Percentiles rank a stretch among this genome's conserved stretches.
Conservation (phyloP, 2,329 filamentous ascomycete genomes). For the Penicillium sp. region DNA sequence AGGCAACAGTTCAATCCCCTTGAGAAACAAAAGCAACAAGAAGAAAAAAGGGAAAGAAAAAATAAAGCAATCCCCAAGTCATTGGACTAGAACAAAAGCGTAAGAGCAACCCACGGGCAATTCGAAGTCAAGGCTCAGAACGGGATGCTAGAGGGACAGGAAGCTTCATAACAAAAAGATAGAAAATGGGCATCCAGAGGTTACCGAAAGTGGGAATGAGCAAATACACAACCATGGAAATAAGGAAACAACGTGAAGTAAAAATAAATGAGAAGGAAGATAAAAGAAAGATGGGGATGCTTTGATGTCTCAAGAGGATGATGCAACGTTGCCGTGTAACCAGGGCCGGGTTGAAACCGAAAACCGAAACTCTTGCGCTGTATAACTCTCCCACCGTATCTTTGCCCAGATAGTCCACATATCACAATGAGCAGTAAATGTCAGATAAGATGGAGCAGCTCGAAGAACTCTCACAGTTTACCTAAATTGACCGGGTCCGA, state of each 20-base stretch:
- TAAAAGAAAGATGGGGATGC: slow-evolving; percentile 12
- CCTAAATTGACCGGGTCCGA: slow-evolving; percentile 42
- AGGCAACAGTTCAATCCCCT: slow-evolving; percentile 4
- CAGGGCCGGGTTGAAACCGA: slow-evolving; percentile 10
- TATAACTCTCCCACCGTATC: slow-evolving; percentile 11
- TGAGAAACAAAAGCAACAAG: slow-evolving; percentile 18
- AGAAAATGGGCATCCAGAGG: slow-evolving; percentile 14
- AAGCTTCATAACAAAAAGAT: slow-evolving; percentile 2
- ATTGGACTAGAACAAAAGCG: slow-evolving; percentile 12
- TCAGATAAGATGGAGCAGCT: slow-evolving; percentile 3
- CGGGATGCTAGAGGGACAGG: slow-evolving; percentile 10
- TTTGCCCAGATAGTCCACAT: slow-evolving; percentile 18
- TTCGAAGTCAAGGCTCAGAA: slow-evolving; percentile 15
- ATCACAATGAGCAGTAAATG: slow-evolving; percentile 14
- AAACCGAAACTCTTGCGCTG: slow-evolving; percentile 9
- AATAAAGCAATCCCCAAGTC: neutral
- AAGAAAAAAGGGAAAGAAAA: slow-evolving; percentile 1
- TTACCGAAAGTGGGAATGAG: slow-evolving; percentile 19
- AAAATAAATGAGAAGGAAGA: neutral
- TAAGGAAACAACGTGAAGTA: neutral
- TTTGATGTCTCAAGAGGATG: slow-evolving; percentile 23
- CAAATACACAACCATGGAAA: slow-evolving; percentile 16
- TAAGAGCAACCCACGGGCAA: slow-evolving; percentile 13
- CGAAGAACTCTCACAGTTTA: slow-evolving; percentile 20
- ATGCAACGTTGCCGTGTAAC: slow-evolving; percentile 19